A percentile compares a stretch with the other conserved stretches of the same genome.
phyloP scores from a whole-genome alignment of 306 rosid genomes.

The Sindora glabra region DNA sequence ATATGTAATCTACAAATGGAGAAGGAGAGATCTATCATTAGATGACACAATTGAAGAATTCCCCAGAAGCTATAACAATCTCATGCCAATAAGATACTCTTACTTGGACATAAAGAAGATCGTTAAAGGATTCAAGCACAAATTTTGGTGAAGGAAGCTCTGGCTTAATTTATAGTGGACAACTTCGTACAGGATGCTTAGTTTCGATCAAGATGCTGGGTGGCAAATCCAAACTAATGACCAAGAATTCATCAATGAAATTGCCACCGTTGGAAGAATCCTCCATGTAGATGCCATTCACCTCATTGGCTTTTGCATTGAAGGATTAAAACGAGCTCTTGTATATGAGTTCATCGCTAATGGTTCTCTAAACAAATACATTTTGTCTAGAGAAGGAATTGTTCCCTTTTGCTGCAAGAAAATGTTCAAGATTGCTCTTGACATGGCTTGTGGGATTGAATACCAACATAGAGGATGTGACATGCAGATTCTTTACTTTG shows the following conservation, averaged over 20 bases:
- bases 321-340: constrained; percentile 24
- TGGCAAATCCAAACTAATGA: constrained; percentile 11
- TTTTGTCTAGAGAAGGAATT: background rate
- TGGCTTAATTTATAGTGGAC: constrained; percentile 26
- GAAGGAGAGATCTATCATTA: too few relatives aligned
- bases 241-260: constrained; percentile 28
- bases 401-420: background rate
- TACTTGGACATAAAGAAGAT: too few relatives aligned
- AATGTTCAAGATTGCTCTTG: constrained; percentile 15
- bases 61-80: too few relatives aligned
- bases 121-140: constrained; percentile 18
- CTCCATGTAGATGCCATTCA: constrained; percentile 24
- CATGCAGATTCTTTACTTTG: constrained; percentile 19
- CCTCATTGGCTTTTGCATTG: constrained; percentile 20
- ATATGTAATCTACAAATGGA: too few relatives aligned
- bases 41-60: too few relatives aligned
- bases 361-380: constrained; percentile 22
- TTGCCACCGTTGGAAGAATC: constrained; percentile 27
- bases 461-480: constrained; percentile 13
- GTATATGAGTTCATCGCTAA: constrained; percentile 24
- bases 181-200: constrained; percentile 4
- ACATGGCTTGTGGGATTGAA: constrained; percentile 7
- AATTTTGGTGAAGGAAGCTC: constrained; percentile 34
- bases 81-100: too few relatives aligned
- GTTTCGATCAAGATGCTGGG: constrained; percentile 24